Evolutionary conservation across 495 filamentous ascomycete genomes (phyloP).

Genomic region (Aspergillus asperescens): DNA sequence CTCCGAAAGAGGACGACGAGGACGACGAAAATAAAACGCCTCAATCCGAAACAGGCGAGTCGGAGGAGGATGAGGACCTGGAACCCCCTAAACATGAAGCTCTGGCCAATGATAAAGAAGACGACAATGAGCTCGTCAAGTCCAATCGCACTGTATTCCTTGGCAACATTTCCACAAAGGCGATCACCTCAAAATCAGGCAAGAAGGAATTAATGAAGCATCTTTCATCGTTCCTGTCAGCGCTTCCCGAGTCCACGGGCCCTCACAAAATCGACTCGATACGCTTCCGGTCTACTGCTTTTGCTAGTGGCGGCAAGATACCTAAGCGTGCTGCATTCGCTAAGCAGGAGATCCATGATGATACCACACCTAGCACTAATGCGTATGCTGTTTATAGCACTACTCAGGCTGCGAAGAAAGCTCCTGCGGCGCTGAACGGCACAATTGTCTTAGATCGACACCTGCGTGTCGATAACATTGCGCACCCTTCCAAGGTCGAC

Average conservation of each 20-base stretch:
- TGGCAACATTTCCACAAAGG: conserved; percentile 77
- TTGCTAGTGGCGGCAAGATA: conserved; percentile 58
- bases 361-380: conserved; percentile 88
- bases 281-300: conserved; percentile 89
- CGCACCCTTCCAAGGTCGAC: conserved; percentile 78
- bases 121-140: conserved; percentile 65
- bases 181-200: conserved; percentile 72
- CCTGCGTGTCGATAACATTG: conserved; percentile 80
- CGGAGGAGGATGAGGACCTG: conserved; percentile 23
- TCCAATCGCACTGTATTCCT: conserved; percentile 88
- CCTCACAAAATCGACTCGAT: conserved; percentile 77
- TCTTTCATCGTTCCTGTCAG: conserved; percentile 50
- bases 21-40: conserved; percentile 23
- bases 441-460: conserved; percentile 80
- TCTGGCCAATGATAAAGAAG: conserved; percentile 28
- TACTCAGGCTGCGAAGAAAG: conserved; percentile 64
- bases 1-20: conserved; percentile 15
- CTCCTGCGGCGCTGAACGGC: conserved; percentile 74
- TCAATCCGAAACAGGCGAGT: conserved; percentile 17
- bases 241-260: conserved; percentile 37
- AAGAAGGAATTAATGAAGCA: conserved; percentile 73
- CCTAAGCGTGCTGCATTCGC: conserved; percentile 90
- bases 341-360: conserved; percentile 71
- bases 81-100: conserved; percentile 55
- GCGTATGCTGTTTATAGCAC: conserved; percentile 88